These are phyloP conservation scores for Cytospora schulzeri DNA, from an alignment of 2,329 filamentous ascomycete species.

Conservation along the genomic window DNA sequence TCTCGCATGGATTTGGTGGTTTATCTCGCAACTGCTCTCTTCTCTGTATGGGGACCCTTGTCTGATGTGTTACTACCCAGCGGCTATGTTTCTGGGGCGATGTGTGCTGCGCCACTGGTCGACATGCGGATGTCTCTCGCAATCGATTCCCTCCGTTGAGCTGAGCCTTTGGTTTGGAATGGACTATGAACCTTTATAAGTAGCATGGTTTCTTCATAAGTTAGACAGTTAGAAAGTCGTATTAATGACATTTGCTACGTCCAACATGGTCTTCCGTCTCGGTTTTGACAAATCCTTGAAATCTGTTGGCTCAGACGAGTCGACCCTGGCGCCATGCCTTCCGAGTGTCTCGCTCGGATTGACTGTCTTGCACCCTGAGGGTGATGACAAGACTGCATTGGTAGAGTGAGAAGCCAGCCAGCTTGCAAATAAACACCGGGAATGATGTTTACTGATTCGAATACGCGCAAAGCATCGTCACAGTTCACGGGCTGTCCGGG, in stretches of 20 bases:
- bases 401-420: conserved; percentile 13
- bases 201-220: not conserved
- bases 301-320: conserved; percentile 1
- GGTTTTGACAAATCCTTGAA: not conserved
- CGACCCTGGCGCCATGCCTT: not conserved
- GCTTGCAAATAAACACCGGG: too few relatives aligned
- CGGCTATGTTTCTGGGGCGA: too few relatives aligned
- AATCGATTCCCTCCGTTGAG: too few relatives aligned
- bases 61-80: not conserved
- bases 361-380: not conserved
- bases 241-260: not conserved
- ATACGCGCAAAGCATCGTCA: conserved; percentile 6
- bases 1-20: too few relatives aligned
- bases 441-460: not conserved
- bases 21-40: too few relatives aligned
- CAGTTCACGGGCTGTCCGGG: conserved; percentile 10
- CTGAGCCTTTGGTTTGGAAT: too few relatives aligned
- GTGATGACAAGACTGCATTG: not conserved
- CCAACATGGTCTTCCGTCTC: not conserved
- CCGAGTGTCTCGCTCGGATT: not conserved
- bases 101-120: not conserved
- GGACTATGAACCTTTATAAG: too few relatives aligned
- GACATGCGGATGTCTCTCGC: too few relatives aligned
- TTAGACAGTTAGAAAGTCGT: too few relatives aligned
- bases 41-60: too few relatives aligned